A percentile compares a stretch with the other conserved stretches of the same genome.
These are phyloP conservation scores for Lolium rigidum DNA, from an alignment of 176 grass and related monocot species.

Conservation along the genomic window DNA sequence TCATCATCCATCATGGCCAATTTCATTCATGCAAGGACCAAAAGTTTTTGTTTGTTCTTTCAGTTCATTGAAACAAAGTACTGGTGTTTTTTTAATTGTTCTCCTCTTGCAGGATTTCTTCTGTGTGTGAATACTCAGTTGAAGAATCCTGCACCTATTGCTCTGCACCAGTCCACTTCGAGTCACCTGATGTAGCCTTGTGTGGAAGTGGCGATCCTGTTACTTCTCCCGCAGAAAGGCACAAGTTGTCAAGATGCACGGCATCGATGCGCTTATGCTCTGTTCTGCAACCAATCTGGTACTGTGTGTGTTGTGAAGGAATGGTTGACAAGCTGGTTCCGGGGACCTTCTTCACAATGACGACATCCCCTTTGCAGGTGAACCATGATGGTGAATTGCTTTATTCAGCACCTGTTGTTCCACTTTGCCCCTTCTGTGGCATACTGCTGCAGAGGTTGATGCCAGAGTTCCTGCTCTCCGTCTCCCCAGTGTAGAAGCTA, in stretches of 20 bases:
- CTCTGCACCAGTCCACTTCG: slow-evolving; percentile 57
- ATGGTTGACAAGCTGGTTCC: slow-evolving; percentile 52
- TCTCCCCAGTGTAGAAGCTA: slow-evolving; percentile 61
- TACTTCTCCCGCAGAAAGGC: slow-evolving; percentile 39
- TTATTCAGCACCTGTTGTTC: background rate
- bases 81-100: background rate
- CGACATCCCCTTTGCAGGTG: slow-evolving; percentile 26
- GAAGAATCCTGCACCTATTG: slow-evolving; percentile 73
- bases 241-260: slow-evolving; percentile 59
- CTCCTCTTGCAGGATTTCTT: slow-evolving; percentile 49
- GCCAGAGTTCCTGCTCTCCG: slow-evolving; percentile 65
- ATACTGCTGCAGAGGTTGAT: slow-evolving; percentile 63
- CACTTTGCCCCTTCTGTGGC: slow-evolving; percentile 65
- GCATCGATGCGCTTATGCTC: slow-evolving; percentile 63
- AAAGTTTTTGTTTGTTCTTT: background rate
- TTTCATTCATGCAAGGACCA: background rate
- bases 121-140: slow-evolving; percentile 43
- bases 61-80: background rate
- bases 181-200: slow-evolving; percentile 55
- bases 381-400: slow-evolving; percentile 19
- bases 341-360: slow-evolving; percentile 50
- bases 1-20: background rate
- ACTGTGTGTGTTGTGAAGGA: slow-evolving; percentile 62
- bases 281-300: slow-evolving; percentile 54
- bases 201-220: slow-evolving; percentile 40